phyloP scores from a whole-genome alignment of 306 rosid species.

The Oemleria cerasiformis region DNA sequence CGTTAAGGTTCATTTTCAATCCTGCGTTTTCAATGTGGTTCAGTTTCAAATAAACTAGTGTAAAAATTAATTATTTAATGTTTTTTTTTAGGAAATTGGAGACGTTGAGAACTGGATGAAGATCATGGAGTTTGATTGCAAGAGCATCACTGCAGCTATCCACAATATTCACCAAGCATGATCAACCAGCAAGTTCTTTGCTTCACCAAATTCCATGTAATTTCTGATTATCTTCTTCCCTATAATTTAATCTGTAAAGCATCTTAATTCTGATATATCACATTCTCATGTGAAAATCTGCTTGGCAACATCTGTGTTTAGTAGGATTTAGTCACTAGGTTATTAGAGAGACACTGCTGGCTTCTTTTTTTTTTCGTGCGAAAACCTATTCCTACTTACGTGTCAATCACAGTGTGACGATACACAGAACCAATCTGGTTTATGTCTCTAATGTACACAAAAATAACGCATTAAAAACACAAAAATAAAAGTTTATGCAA shows the following conservation, averaged over 20 bases:
- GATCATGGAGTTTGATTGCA: constrained; percentile 22
- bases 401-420: too few species aligned
- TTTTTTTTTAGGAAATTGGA: constrained; percentile 52
- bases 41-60: not conserved
- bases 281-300: not conserved
- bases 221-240: not conserved
- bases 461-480: too few species aligned
- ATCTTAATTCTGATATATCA: not conserved
- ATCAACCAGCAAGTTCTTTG: not conserved
- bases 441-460: too few species aligned
- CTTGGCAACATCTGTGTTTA: not conserved
- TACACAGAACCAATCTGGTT: too few species aligned
- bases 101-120: constrained; percentile 34
- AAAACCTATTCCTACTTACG: too few species aligned
- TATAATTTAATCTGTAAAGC: not conserved
- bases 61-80: not conserved
- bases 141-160: constrained; percentile 22
- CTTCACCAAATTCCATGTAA: not conserved
- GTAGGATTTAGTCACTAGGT: not conserved
- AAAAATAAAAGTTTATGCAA: too few species aligned
- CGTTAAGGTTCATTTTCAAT: constrained; percentile 52
- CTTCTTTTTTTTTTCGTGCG: too few species aligned
- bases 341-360: too few species aligned
- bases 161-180: constrained; percentile 16
- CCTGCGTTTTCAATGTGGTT: not conserved